A percentile compares a stretch with the other conserved stretches of the same genome.
Conservation (phyloP, 2,329 filamentous ascomycete genomes). For the Allantophomopsis lycopodina region DNA sequence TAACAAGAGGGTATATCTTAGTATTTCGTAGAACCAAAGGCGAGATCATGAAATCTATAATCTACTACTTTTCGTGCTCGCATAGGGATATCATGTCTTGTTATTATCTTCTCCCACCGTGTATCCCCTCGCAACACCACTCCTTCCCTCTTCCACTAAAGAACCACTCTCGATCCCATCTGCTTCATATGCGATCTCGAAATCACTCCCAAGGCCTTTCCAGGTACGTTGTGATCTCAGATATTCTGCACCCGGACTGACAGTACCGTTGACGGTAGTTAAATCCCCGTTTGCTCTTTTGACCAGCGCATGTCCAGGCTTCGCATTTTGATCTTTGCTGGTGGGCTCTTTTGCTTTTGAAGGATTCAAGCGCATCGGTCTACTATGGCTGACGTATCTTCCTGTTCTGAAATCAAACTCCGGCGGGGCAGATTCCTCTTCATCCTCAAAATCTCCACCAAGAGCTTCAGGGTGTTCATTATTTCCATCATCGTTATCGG, state of each 20-base stretch:
- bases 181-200: conserved; percentile 46
- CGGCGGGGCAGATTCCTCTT: conserved; percentile 65
- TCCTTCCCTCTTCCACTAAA: conserved; percentile 70
- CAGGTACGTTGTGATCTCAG: conserved; percentile 73
- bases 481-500: conserved; percentile 7
- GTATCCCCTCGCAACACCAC: conserved; percentile 83
- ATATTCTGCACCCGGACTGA: conserved; percentile 87
- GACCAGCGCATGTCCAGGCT: conserved; percentile 38
- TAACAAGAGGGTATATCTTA: too few relatives aligned
- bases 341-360: conserved; percentile 1
- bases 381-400: conserved; percentile 63
- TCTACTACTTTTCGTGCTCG: too few relatives aligned
- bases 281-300: conserved; percentile 56
- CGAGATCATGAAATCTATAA: too few relatives aligned
- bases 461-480: conserved; percentile 19
- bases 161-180: conserved; percentile 46
- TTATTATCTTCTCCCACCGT: conserved; percentile 47
- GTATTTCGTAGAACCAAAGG: too few relatives aligned
- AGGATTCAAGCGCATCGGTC: conserved; percentile 45
- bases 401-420: conserved; percentile 90
- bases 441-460: conserved; percentile 27
- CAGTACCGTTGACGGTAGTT: conserved; percentile 67
- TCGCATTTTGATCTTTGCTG: not conserved
- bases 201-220: conserved; percentile 85
- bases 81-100: conserved; percentile 7